Percentiles rank a stretch among this genome's conserved stretches.
These are phyloP conservation scores for Rubia tinctorum DNA, from an alignment of 305 asterid species.

Conservation along the genomic window DNA sequence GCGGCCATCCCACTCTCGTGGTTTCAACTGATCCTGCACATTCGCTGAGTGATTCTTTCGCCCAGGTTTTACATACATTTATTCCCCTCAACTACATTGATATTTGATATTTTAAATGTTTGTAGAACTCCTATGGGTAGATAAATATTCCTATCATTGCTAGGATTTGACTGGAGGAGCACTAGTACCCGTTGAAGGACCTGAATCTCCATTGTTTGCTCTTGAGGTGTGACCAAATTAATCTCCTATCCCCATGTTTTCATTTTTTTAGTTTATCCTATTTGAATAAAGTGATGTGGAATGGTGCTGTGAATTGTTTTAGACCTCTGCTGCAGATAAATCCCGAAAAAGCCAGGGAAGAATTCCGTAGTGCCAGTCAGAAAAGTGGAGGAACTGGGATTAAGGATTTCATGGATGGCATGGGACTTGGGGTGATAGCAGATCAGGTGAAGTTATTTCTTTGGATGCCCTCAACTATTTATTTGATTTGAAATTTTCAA, in stretches of 20 bases:
- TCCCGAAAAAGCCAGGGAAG: conserved; percentile 95
- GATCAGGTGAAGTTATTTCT: conserved; percentile 68
- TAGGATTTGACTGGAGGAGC: conserved; percentile 93
- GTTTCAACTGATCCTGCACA: conserved; percentile 99
- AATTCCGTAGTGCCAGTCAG: conserved; percentile 64
- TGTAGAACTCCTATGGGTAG: neutral
- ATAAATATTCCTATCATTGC: conserved; percentile 23
- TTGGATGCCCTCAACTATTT: neutral
- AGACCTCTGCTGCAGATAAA: conserved; percentile 56
- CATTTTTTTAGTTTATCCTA: neutral
- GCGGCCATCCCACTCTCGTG: conserved; percentile 94
- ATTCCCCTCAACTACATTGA: neutral
- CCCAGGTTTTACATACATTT: conserved; percentile 60
- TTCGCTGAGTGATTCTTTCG: conserved; percentile 97
- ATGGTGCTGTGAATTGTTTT: neutral
- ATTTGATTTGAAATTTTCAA: neutral
- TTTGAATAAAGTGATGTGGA: neutral
- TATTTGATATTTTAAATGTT: neutral
- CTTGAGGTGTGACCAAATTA: conserved; percentile 67
- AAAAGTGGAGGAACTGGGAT: conserved; percentile 80
- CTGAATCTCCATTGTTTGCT: conserved; percentile 85
- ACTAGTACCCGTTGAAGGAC: conserved; percentile 89
- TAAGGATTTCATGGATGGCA: conserved; percentile 98
- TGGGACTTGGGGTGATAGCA: conserved; percentile 92
- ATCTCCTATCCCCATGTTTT: neutral